Conservation (phyloP, 1,139 yeast species). For the Saccharomycopsis crataegensis region DNA sequence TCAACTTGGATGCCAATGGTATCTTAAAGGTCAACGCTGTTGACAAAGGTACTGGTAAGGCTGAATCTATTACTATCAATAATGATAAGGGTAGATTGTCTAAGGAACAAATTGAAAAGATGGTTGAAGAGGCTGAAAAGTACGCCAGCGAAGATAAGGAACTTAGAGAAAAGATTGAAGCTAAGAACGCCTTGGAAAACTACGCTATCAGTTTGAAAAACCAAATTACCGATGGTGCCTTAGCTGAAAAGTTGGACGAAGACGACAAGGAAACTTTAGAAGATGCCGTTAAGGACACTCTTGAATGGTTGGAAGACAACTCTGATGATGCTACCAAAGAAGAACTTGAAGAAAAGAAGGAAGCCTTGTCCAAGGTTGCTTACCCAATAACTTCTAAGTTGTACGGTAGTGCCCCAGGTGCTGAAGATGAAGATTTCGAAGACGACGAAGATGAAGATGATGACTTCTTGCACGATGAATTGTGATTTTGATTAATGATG, state of each 20-base stretch:
- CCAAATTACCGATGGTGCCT: constrained; percentile 63
- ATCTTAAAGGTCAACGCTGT: constrained; percentile 88
- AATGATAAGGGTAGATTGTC: constrained; percentile 97
- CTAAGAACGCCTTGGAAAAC: constrained; percentile 83
- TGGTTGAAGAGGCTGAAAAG: constrained; percentile 92
- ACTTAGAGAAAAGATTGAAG: constrained; percentile 71
- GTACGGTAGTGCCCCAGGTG: constrained; percentile 58
- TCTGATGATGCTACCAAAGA: constrained; percentile 82
- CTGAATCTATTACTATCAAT: constrained; percentile 88
- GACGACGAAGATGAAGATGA: constrained; percentile 59
- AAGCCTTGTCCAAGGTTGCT: constrained; percentile 74
- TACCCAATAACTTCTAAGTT: constrained; percentile 90
- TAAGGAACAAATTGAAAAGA: constrained; percentile 83
- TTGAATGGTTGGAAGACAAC: constrained; percentile 87
- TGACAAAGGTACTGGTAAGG: constrained; percentile 96
- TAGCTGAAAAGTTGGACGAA: constrained; percentile 74
- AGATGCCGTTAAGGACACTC: constrained; percentile 82
- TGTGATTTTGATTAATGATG: constrained; percentile 27
- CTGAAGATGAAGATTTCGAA: constrained; percentile 45
- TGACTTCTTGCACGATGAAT: constrained; percentile 50
- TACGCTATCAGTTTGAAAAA: constrained; percentile 81
- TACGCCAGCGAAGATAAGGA: constrained; percentile 84
- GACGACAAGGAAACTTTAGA: constrained; percentile 87
- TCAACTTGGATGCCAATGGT: constrained; percentile 92
- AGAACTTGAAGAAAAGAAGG: constrained; percentile 91